phyloP scores from a whole-genome alignment of 768 basidiomycete species.

The Hemileccinum impolitum region DNA sequence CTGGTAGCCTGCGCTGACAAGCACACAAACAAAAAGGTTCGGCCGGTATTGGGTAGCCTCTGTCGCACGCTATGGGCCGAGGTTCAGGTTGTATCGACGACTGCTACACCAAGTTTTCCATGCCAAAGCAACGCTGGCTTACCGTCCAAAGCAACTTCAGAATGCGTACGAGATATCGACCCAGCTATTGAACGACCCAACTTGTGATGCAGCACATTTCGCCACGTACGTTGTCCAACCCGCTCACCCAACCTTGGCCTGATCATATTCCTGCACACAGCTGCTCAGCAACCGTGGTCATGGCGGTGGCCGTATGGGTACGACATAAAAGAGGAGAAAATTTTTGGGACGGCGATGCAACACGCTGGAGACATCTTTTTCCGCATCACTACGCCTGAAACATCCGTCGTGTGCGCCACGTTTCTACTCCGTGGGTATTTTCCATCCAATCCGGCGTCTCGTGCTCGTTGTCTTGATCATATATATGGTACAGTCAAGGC shows the following conservation, averaged over 20 bases:
- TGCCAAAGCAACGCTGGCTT: too few relatives aligned
- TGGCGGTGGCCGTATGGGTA: conserved; percentile 19
- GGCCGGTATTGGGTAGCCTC: conserved; percentile 12
- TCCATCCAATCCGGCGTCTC: neutral
- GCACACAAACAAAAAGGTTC: conserved; percentile 12
- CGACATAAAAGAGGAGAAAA: conserved; percentile 2
- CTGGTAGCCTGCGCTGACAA: neutral
- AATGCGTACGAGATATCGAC: conserved; percentile 12
- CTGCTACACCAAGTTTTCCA: conserved; percentile 19
- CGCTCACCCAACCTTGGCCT: neutral
- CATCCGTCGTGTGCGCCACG: neutral
- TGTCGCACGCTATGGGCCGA: conserved; percentile 18
- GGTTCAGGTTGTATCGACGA: conserved; percentile 21
- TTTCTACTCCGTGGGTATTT: conserved; percentile 16
- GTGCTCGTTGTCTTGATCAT: neutral
- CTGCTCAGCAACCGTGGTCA: conserved; percentile 7
- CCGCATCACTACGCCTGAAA: neutral
- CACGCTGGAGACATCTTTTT: conserved; percentile 7
- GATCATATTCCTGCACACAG: neutral
- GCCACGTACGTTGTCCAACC: conserved; percentile 13
- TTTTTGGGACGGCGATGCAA: conserved; percentile 8
- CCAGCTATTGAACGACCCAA: conserved; percentile 7
- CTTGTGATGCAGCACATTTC: conserved; percentile 7
- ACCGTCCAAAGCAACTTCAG: conserved; percentile 14
- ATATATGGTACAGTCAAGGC: conserved; percentile 11